phyloP scores from a whole-genome alignment of 2,329 filamentous ascomycete species.

The Tympanopsis confertula region DNA sequence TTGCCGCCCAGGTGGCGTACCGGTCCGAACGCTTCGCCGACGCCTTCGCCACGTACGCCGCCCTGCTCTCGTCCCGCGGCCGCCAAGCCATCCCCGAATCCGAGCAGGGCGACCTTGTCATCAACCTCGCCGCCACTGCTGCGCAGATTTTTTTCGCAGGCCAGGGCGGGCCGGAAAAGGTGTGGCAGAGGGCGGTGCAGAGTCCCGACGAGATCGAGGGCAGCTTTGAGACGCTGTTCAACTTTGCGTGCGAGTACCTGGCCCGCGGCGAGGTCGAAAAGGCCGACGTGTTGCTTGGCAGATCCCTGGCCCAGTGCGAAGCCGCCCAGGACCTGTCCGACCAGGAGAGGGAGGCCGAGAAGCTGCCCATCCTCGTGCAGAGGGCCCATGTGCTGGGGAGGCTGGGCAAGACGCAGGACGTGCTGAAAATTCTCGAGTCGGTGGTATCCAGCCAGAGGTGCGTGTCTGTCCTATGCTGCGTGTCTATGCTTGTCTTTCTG shows the following conservation, averaged over 20 bases:
- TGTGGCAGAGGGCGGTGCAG: conserved; percentile 36
- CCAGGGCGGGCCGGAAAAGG: conserved; percentile 31
- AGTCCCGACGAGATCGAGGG: conserved; percentile 51
- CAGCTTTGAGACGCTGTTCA: conserved; percentile 73
- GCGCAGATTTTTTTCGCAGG: conserved; percentile 65
- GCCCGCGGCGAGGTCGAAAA: conserved; percentile 55
- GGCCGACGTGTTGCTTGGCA: conserved; percentile 56
- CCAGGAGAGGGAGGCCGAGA: conserved; percentile 63
- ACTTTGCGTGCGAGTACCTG: conserved; percentile 64
- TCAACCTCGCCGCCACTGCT: conserved; percentile 63
- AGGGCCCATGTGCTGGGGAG: conserved; percentile 61
- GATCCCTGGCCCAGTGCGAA: conserved; percentile 61
- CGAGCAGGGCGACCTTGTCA: conserved; percentile 50
- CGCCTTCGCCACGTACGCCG: conserved; percentile 50
- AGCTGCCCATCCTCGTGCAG: conserved; percentile 66
- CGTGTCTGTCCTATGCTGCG: background rate
- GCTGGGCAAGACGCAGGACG: conserved; percentile 55
- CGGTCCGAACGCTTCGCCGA: conserved; percentile 62
- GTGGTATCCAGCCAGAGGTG: conserved; percentile 51
- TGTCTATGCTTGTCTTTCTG: conserved; percentile 2
- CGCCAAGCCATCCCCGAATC: conserved; percentile 18
- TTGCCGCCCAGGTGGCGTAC: conserved; percentile 61
- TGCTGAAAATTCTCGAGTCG: conserved; percentile 47
- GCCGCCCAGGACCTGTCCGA: conserved; percentile 61
- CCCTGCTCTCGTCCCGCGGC: conserved; percentile 34